Evolutionary conservation across 441 rosid species (phyloP), one percentile per base, ranked within the genome.

Genomic region (Arabidopsis hybrid): DNA sequence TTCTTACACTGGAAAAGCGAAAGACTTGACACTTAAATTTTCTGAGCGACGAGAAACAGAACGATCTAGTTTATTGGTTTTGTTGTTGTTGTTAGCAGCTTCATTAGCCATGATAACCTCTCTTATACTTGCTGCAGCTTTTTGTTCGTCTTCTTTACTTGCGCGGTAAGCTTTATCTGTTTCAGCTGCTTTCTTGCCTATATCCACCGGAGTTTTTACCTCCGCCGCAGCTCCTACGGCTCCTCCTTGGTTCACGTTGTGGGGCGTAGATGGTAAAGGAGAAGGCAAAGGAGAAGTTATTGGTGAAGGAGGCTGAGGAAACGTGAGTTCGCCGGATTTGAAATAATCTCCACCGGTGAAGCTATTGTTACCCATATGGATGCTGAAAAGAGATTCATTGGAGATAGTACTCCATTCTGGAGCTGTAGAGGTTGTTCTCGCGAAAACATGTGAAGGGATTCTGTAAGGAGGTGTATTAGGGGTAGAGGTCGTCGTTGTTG

Each of bases 1-100:
- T 8, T 26, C 84, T 49, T 46, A 90, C 97, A 85, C 73, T 61
- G 93, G 95, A 73, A 92, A 90, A 51, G 92, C 95, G 16, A 92
- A 92, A 9, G 96, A 89, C 78, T 73, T 86, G 73, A 81, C 71
- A 53, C 92, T 86, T 7, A 82, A 72, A 31, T 79, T 78, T 58
- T 78, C 85, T 0, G 95, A 86, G 17, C 72, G 79, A 58, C 73
- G 86, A 72, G 83, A 76, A 42, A 72, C 63, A 2, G 73, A 61
- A 39, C 68, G 78, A 53, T 32, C 74, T 45, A 74, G 31, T 52
- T 59, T 77, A 52, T 59, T 71, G 18, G 16, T 34, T 49, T 69
- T 78, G 32, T 53, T 53, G 1, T 36, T 32, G 52, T 53, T 53
- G 2, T 56, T 68, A 53, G 80, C 80, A 38, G 32, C 78, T 65